A percentile compares a stretch with the other conserved stretches of the same genome.
Conservation (phyloP, 176 grass and related monocot species). For the Eragrostis curvula region DNA sequence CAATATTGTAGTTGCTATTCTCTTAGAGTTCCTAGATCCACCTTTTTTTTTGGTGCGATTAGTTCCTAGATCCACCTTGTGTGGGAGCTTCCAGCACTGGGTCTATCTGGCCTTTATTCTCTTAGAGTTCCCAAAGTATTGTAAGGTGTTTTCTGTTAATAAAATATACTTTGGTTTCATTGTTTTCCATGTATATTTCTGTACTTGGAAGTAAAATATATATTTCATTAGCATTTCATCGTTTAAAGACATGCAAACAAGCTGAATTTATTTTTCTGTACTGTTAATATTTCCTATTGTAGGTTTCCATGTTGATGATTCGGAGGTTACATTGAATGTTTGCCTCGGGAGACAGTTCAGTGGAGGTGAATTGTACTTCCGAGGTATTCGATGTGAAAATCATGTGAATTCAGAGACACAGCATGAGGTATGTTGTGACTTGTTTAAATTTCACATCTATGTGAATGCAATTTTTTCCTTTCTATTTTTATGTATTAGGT, state of each 20-base stretch:
- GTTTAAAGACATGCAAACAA: constrained; percentile 11
- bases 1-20: neutral
- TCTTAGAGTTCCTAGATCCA: too few relatives aligned
- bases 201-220: constrained; percentile 31
- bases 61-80: too few relatives aligned
- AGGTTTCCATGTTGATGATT: constrained; percentile 99
- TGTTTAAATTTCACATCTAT: neutral
- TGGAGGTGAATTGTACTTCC: constrained; percentile 96
- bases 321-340: constrained; percentile 96
- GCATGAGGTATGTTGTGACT: constrained; percentile 64
- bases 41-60: too few relatives aligned
- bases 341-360: constrained; percentile 95
- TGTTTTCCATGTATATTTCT: neutral
- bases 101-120: too few relatives aligned
- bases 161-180: neutral
- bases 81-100: too few relatives aligned
- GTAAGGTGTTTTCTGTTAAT: neutral
- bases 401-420: constrained; percentile 94
- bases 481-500: constrained; percentile 1
- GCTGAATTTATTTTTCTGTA: constrained; percentile 6
- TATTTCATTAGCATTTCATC: constrained; percentile 8
- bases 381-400: constrained; percentile 91
- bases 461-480: neutral
- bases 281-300: constrained; percentile 6
- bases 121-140: constrained; percentile 24